Conservation (phyloP, 2,329 filamentous ascomycete species). For the Diplodia seriata region DNA sequence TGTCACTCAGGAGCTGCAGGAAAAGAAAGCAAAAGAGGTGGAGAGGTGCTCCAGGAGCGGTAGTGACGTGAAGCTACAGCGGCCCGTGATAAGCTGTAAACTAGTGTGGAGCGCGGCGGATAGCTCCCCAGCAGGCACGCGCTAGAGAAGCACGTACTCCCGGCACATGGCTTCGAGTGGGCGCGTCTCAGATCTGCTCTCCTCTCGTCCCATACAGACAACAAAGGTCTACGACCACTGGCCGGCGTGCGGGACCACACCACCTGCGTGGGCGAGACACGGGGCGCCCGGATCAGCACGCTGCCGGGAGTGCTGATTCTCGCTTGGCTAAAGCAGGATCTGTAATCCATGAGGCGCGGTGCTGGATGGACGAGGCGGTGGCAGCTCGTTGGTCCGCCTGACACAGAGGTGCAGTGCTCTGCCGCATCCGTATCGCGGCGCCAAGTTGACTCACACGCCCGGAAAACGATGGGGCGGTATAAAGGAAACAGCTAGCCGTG, state of each 20-base stretch:
- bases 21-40: background rate
- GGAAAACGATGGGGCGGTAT: constrained; percentile 7
- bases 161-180: constrained; percentile 12
- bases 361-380: background rate
- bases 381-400: constrained; percentile 16
- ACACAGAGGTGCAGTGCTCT: constrained; percentile 4
- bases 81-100: constrained; percentile 24
- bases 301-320: background rate
- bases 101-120: background rate
- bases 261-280: background rate
- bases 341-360: background rate
- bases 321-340: constrained; percentile 16
- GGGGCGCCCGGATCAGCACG: constrained; percentile 1
- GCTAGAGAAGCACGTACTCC: background rate
- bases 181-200: background rate
- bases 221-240: background rate
- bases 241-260: constrained; percentile 6
- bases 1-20: background rate
- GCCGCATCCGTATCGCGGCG: constrained; percentile 5
- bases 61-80: constrained; percentile 14
- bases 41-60: background rate
- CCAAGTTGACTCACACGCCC: constrained; percentile 7
- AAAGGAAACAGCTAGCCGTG: background rate
- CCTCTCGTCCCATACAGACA: background rate
- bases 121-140: background rate